A percentile compares a stretch with the other conserved stretches of the same genome.
Conservation (phyloP, 2,329 filamentous ascomycete genomes). For the Exophiala oligosperma region DNA sequence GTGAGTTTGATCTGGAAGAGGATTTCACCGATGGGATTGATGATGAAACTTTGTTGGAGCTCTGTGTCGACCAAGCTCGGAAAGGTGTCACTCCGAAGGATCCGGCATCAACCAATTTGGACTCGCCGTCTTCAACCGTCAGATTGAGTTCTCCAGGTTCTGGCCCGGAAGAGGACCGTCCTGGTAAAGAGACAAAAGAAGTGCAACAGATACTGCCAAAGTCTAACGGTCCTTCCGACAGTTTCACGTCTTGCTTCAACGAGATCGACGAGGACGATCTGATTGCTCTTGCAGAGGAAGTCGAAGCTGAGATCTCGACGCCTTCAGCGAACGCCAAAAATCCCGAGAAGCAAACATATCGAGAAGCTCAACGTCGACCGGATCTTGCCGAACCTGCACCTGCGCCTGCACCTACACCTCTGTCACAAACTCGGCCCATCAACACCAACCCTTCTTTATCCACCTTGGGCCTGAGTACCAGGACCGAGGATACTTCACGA, state of each 20-base stretch:
- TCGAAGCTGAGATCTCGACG: slow-evolving; percentile 11
- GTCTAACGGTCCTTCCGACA: slow-evolving; percentile 8
- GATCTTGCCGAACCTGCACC: not conserved
- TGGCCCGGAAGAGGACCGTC: not conserved
- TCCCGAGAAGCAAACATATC: not conserved
- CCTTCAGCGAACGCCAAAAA: not conserved
- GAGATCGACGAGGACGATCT: slow-evolving; percentile 22
- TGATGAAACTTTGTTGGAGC: slow-evolving; percentile 19
- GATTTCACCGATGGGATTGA: slow-evolving; percentile 24
- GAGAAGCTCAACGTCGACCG: too few species aligned
- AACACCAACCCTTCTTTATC: too few species aligned
- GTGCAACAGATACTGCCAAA: not conserved
- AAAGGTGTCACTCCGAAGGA: not conserved
- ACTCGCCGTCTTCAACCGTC: not conserved
- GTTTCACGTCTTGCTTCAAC: slow-evolving; percentile 22
- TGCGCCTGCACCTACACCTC: not conserved
- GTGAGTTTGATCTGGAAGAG: slow-evolving; percentile 6
- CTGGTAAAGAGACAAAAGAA: not conserved
- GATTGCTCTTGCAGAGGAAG: slow-evolving; percentile 15
- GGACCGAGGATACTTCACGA: too few species aligned
- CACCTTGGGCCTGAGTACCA: too few species aligned
- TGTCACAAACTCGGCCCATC: not conserved
- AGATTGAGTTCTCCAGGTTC: not conserved
- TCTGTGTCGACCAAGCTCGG: slow-evolving; percentile 14
- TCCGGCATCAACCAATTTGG: not conserved